Base-by-base conservation (phyloP, 2,329 filamentous ascomycete species). In the Colletotrichum tropicicola region DNA sequence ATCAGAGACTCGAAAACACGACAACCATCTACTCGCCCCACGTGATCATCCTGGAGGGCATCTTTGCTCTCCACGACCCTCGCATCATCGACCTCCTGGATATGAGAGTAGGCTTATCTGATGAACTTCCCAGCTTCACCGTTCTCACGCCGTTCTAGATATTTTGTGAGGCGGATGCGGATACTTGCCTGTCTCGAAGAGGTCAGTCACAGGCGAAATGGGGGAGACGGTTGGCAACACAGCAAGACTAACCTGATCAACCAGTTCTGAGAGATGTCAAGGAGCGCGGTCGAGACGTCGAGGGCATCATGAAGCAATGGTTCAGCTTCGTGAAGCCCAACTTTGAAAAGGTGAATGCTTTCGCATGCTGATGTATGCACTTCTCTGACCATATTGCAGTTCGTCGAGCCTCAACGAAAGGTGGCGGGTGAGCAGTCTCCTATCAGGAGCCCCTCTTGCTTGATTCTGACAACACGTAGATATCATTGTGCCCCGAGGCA, bases 261-360 rank as follows among this genome's bases (percentile, higher is more conserved):
- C 1, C 67, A 94, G 91, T 97, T 70, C 82, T 93, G 37, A 91
- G 96, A 73, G 96, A 99, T 79, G 93, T 98, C 21, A 89, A 89
- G 71, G 93, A 97, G 72, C 89, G 96, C 72, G 95, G 92, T 3
- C 88, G 96, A 74, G 95, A 97, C 73, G 92, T 98, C 60, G 92
- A 98, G 74, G 96, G 96, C 41, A 95, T 94, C 73, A 94, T 99
- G 77, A 98, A 98, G 78, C 96, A 99, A 77, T 99, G 96, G 96
- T 98, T 98, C 76, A 83, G 82, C 10, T 99, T 92, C 75, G 96
- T 99, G 44, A 99, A 99, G 79, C 96, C 96, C 3, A 98, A 98
- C 73, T 98, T 97, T 72, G 92, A 95, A 77, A 93, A 91, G 78
- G 86, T 85, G 73, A 19, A 59, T 72, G 19, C 21, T 35, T 49